Evolutionary conservation across 177 flowering plant genomes (phyloP).

Genomic region (Vitis hybrid): DNA sequence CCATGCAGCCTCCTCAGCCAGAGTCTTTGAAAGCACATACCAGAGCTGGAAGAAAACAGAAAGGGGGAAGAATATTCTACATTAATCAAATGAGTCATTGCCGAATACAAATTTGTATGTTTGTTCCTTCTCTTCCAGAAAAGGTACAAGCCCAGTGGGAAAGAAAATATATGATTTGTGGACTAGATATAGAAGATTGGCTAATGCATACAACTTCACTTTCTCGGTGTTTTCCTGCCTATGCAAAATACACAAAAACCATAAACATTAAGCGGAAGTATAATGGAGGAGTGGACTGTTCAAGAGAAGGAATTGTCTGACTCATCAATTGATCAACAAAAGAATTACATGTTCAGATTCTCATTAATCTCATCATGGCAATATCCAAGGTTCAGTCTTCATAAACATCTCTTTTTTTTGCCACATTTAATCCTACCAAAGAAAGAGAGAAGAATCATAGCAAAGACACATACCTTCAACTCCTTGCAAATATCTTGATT

Average conservation of each 20-base stretch:
- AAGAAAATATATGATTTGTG: not conserved
- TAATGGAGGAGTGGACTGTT: not conserved
- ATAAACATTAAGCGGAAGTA: not conserved
- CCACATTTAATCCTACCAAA: not conserved
- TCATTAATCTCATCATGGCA: too few relatives aligned
- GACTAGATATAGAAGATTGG: not conserved
- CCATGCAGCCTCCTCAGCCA: constrained; percentile 93
- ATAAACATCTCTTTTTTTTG: too few relatives aligned
- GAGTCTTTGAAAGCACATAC: constrained; percentile 84
- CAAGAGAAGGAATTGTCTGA: too few relatives aligned
- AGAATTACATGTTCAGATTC: too few relatives aligned
- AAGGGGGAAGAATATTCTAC: not conserved
- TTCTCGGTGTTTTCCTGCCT: not conserved
- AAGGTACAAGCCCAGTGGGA: not conserved
- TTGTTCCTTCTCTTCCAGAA: not conserved
- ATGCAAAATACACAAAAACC: not conserved
- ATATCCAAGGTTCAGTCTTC: too few relatives aligned
- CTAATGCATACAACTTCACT: too few relatives aligned
- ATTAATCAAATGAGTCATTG: not conserved
- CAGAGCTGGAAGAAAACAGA: constrained; percentile 39
- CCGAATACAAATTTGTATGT: not conserved
- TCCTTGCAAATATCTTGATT: constrained; percentile 48
- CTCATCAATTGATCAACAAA: too few relatives aligned
- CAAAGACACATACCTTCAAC: constrained; percentile 35
- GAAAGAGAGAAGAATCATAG: not conserved